Percentiles rank a stretch among this genome's conserved stretches.
Conservation (phyloP, 192 early-diverging fungal genomes). For the Dissophora ornata region DNA sequence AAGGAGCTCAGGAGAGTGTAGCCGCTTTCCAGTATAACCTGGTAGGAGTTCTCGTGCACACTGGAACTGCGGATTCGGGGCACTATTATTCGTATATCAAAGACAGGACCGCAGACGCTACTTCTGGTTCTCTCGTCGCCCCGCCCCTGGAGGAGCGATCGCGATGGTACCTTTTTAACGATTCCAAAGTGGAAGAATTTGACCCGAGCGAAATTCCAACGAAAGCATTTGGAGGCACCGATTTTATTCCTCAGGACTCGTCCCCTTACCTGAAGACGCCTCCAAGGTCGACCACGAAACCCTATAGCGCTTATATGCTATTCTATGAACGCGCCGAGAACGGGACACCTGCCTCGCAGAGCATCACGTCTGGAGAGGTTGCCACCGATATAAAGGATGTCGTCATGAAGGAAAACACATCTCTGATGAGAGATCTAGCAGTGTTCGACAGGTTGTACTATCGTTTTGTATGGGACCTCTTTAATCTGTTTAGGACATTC, state of each 20-base stretch:
- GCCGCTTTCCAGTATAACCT: conserved; percentile 58
- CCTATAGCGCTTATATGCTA: conserved; percentile 68
- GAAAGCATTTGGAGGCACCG: conserved; percentile 58
- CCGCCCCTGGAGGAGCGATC: background rate
- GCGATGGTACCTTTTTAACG: conserved; percentile 66
- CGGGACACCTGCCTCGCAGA: background rate
- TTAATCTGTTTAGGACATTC: conserved; percentile 23
- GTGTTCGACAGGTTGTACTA: conserved; percentile 59
- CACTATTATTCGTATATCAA: conserved; percentile 70
- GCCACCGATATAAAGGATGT: conserved; percentile 51
- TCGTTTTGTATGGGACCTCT: conserved; percentile 52
- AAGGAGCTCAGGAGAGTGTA: conserved; percentile 16
- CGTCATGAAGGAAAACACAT: conserved; percentile 52
- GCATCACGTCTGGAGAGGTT: background rate
- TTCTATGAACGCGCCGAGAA: conserved; percentile 56
- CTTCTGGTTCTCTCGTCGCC: background rate
- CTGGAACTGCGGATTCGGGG: conserved; percentile 68
- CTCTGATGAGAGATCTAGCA: conserved; percentile 47
- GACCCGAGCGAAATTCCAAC: conserved; percentile 59
- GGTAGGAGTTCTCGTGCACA: conserved; percentile 68
- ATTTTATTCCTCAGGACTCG: conserved; percentile 53
- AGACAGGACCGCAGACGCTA: conserved; percentile 14
- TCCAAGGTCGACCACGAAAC: conserved; percentile 51
- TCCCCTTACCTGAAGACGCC: conserved; percentile 51
- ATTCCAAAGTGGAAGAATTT: conserved; percentile 63